Evolutionary conservation across 208 protist species (phyloP).

Genomic region (Leishmania major): DNA sequence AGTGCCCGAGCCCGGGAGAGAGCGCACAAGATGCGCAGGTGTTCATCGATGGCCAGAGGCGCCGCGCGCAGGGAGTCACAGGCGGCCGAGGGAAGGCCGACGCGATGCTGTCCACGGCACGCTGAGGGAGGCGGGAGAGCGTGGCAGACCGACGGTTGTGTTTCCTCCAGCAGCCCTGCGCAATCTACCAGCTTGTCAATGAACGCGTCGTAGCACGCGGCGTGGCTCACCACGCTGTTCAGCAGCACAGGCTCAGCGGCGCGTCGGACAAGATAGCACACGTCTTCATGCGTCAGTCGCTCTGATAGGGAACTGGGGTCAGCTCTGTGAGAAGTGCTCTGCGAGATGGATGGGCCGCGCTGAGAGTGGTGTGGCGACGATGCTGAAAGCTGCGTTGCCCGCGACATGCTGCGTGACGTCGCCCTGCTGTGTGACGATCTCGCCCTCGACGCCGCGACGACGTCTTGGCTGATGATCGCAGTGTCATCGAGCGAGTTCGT

Average conservation of each 20-base stretch:
- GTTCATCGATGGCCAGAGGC: conserved; percentile 20
- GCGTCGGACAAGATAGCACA: conserved; percentile 15
- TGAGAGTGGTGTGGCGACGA: conserved; percentile 6
- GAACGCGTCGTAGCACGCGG: conserved; percentile 20
- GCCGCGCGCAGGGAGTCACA: neutral
- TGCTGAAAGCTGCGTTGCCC: neutral
- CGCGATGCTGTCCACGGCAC: conserved; percentile 14
- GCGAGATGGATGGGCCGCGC: conserved; percentile 4
- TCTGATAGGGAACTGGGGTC: neutral
- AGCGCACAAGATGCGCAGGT: conserved; percentile 43
- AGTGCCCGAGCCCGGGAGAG: conserved; percentile 64
- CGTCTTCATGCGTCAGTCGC: conserved; percentile 18
- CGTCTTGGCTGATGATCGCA: conserved; percentile 60
- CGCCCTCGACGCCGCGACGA: conserved; percentile 48
- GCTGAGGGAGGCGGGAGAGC: conserved; percentile 20
- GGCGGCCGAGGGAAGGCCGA: conserved; percentile 1
- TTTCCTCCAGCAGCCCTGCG: conserved; percentile 20
- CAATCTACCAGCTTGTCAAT: conserved; percentile 16
- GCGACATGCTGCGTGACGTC: conserved; percentile 18
- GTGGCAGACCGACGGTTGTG: conserved; percentile 5
- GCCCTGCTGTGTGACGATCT: conserved; percentile 25
- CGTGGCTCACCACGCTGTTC: conserved; percentile 4
- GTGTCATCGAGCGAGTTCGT: conserved; percentile 41
- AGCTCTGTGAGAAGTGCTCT: neutral
- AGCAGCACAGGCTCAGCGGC: conserved; percentile 20